Evolutionary conservation across 108 stramenopile genomes (phyloP).

Genomic region (Parmales sp.): DNA sequence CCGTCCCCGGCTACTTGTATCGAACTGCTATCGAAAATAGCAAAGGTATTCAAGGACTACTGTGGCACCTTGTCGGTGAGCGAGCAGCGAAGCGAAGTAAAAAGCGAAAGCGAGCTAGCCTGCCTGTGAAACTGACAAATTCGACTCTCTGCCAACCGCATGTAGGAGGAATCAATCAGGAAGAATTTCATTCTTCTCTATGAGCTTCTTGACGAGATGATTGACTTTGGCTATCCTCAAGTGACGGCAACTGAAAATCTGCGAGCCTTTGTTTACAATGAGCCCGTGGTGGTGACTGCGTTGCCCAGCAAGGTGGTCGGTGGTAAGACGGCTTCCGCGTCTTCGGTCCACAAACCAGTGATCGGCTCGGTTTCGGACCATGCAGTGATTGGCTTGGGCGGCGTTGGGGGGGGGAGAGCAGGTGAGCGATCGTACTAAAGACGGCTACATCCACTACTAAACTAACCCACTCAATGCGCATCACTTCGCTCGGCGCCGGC

Average conservation of each 20-base stretch:
- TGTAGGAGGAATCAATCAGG: slow-evolving; percentile 83
- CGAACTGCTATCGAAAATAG: slow-evolving; percentile 91
- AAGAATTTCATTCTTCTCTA: slow-evolving; percentile 99
- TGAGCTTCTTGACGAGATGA: slow-evolving; percentile 97
- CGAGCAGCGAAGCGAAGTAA: not conserved
- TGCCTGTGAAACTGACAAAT: too few species aligned
- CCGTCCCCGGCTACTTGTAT: slow-evolving; percentile 63
- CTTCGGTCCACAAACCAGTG: slow-evolving; percentile 89
- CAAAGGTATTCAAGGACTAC: slow-evolving; percentile 99
- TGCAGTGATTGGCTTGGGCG: slow-evolving; percentile 42
- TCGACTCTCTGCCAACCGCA: not conserved
- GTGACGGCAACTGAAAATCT: slow-evolving; percentile 90
- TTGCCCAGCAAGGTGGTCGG: slow-evolving; percentile 71
- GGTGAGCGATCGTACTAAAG: not conserved
- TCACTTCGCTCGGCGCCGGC: too few species aligned
- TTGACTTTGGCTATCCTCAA: slow-evolving; percentile 98
- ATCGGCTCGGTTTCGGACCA: slow-evolving; percentile 66
- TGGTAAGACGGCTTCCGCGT: slow-evolving; percentile 90
- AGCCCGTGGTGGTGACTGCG: slow-evolving; percentile 81
- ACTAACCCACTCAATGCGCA: too few species aligned
- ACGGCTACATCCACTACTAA: slow-evolving; percentile 17
- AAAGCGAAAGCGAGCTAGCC: not conserved
- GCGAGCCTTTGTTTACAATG: slow-evolving; percentile 96
- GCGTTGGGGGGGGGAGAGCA: not conserved
- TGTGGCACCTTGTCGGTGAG: slow-evolving; percentile 80